A percentile compares a stretch with the other conserved stretches of the same genome.
These are phyloP conservation scores for Tympanopsis confertula DNA, from an alignment of 2,329 filamentous ascomycete species.

Conservation along the genomic window DNA sequence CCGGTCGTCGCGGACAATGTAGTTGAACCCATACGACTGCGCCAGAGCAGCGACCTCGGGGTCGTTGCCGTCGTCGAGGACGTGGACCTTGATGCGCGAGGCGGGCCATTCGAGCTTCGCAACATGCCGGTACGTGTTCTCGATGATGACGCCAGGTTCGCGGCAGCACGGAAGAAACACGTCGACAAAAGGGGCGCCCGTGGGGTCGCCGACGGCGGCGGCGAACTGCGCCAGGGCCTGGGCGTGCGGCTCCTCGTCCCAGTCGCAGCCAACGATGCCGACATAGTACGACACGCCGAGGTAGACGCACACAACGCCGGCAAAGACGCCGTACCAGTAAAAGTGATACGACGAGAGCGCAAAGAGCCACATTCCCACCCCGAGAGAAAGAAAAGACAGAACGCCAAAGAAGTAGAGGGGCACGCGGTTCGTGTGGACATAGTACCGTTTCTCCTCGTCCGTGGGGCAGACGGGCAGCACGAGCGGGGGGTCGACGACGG, in stretches of 20 bases:
- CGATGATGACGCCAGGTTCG: slow-evolving; percentile 24
- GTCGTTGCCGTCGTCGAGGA: slow-evolving; percentile 24
- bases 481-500: slow-evolving; percentile 16
- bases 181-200: slow-evolving; percentile 21
- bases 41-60: slow-evolving; percentile 16
- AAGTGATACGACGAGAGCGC: slow-evolving; percentile 20
- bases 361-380: slow-evolving; percentile 29
- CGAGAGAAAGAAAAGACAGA: slow-evolving; percentile 24
- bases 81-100: slow-evolving; percentile 20
- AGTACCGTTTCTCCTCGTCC: slow-evolving; percentile 24
- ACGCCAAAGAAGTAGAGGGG: slow-evolving; percentile 25
- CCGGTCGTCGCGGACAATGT: slow-evolving; percentile 25
- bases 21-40: slow-evolving; percentile 20
- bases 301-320: slow-evolving; percentile 24
- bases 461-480: slow-evolving; percentile 22
- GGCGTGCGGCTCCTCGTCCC: slow-evolving; percentile 20
- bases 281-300: slow-evolving; percentile 26
- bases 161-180: slow-evolving; percentile 28
- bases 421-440: slow-evolving; percentile 24
- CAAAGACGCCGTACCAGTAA: slow-evolving; percentile 24
- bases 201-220: slow-evolving; percentile 16
- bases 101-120: slow-evolving; percentile 21
- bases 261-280: slow-evolving; percentile 23
- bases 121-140: slow-evolving; percentile 22
- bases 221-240: slow-evolving; percentile 15